Conservation (phyloP, 2,329 filamentous ascomycete genomes). For the Exutisphaerella laricina region DNA sequence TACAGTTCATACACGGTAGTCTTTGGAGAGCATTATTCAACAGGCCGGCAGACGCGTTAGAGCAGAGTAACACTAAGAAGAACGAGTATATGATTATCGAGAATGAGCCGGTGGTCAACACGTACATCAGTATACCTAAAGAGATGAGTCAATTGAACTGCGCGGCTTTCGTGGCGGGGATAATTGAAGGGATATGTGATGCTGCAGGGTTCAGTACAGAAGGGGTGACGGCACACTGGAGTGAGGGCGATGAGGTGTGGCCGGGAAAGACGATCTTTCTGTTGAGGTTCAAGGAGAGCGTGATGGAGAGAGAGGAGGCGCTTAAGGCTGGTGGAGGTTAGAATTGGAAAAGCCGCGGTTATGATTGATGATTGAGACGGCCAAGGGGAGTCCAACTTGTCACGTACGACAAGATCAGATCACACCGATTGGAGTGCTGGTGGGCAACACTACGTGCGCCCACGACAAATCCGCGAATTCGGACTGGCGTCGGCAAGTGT, state of each 20-base stretch:
- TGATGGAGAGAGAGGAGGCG: slow-evolving; percentile 77
- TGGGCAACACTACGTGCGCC: slow-evolving; percentile 13
- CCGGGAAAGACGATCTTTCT: slow-evolving; percentile 93
- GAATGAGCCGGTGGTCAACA: slow-evolving; percentile 94
- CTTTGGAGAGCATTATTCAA: slow-evolving; percentile 91
- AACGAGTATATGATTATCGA: slow-evolving; percentile 99
- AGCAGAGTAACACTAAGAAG: slow-evolving; percentile 77
- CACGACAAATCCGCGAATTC: too few species aligned
- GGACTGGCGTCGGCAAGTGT: too few species aligned
- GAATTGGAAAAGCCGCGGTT: not conserved
- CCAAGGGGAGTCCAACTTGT: not conserved
- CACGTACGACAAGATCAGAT: slow-evolving; percentile 8
- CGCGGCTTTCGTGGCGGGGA: slow-evolving; percentile 88
- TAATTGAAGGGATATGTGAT: slow-evolving; percentile 94
- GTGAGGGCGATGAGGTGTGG: slow-evolving; percentile 66
- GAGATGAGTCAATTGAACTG: slow-evolving; percentile 98
- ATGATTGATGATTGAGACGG: not conserved
- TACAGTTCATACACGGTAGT: slow-evolving; percentile 91
- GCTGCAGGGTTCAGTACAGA: slow-evolving; percentile 78
- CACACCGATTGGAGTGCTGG: slow-evolving; percentile 18
- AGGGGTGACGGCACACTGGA: slow-evolving; percentile 80
- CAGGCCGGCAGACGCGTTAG: slow-evolving; percentile 83
- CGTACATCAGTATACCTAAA: slow-evolving; percentile 84
- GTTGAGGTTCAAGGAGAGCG: slow-evolving; percentile 85
- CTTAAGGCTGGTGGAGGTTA: slow-evolving; percentile 28